Evolutionary conservation across 2,329 filamentous ascomycete species (phyloP).

Genomic region (Pyrenochaeta sp.): DNA sequence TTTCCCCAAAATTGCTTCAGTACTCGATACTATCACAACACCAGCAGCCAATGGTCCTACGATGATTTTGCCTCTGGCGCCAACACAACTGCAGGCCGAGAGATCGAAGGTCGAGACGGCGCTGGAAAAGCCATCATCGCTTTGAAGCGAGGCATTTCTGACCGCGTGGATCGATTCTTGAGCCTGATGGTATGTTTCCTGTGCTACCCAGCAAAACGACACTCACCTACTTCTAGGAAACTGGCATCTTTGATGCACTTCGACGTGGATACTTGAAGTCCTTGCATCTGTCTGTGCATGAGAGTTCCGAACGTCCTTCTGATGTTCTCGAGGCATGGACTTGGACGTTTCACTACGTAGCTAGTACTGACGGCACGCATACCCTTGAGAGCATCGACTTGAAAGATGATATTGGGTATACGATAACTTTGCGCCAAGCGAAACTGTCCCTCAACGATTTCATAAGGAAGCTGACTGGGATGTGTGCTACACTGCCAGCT

Average conservation of each 20-base stretch:
- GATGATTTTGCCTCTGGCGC: neutral
- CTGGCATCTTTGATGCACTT: conserved; percentile 58
- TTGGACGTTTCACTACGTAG: conserved; percentile 57
- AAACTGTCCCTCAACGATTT: conserved; percentile 54
- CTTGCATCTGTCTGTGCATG: conserved; percentile 58
- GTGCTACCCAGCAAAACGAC: too few species aligned
- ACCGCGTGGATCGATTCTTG: conserved; percentile 6
- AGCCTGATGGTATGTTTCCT: conserved; percentile 1
- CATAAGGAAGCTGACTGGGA: conserved; percentile 51
- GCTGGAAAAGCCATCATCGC: neutral
- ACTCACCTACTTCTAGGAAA: conserved; percentile 49
- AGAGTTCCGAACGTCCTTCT: conserved; percentile 45
- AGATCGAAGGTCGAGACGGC: neutral
- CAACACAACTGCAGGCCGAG: neutral
- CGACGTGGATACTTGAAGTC: conserved; percentile 53
- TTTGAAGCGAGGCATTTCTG: conserved; percentile 4
- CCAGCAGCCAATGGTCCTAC: conserved; percentile 2
- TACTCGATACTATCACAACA: neutral
- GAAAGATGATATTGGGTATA: conserved; percentile 37
- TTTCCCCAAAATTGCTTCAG: conserved; percentile 3
- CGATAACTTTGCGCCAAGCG: conserved; percentile 51
- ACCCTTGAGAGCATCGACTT: conserved; percentile 33
- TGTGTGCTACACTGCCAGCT: conserved; percentile 42
- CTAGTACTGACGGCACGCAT: conserved; percentile 1
- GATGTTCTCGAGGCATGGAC: conserved; percentile 61